Conservation (phyloP, 1,284 basidiomycete genomes). For the Bondarzewia mesenterica region DNA sequence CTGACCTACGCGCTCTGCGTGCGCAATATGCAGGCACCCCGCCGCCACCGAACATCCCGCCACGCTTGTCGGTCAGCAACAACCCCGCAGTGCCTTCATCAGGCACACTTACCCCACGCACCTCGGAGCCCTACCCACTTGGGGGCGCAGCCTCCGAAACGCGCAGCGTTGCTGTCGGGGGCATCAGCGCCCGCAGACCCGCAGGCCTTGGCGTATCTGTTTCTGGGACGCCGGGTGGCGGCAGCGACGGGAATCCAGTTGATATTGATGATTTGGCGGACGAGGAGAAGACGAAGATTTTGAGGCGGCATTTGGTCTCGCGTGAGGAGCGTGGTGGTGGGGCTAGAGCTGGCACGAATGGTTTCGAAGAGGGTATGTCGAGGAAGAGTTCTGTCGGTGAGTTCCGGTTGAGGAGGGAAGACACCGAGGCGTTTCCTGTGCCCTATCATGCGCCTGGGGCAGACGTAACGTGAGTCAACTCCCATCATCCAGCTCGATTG, state of each 20-base stretch:
- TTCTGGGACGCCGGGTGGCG: not conserved
- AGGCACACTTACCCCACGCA: not conserved
- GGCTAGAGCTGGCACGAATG: conserved; percentile 9
- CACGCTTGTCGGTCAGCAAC: too few relatives aligned
- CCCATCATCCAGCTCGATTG: conserved; percentile 3
- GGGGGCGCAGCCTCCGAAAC: conserved; percentile 7
- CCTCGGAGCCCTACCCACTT: not conserved
- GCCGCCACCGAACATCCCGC: not conserved
- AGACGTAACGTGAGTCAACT: conserved; percentile 76
- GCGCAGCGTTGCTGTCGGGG: conserved; percentile 21
- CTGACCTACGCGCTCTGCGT: not conserved
- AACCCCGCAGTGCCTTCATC: too few relatives aligned
- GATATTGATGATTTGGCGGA: conserved; percentile 54
- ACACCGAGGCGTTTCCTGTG: conserved; percentile 71
- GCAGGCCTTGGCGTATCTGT: conserved; percentile 4
- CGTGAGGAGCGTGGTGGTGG: conserved; percentile 48
- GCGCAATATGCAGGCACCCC: not conserved
- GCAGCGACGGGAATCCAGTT: conserved; percentile 22
- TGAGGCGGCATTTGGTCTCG: conserved; percentile 75
- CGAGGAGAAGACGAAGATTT: conserved; percentile 77
- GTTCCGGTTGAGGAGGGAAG: conserved; percentile 27
- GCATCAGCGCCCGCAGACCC: conserved; percentile 25
- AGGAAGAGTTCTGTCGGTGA: conserved; percentile 28
- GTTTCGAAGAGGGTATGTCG: conserved; percentile 21
- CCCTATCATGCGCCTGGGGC: conserved; percentile 80